Evolutionary conservation across 225 moss, liverwort and hornwort species (phyloP), one percentile per base, ranked within the genome.

Genomic region (Ulota crispa): DNA sequence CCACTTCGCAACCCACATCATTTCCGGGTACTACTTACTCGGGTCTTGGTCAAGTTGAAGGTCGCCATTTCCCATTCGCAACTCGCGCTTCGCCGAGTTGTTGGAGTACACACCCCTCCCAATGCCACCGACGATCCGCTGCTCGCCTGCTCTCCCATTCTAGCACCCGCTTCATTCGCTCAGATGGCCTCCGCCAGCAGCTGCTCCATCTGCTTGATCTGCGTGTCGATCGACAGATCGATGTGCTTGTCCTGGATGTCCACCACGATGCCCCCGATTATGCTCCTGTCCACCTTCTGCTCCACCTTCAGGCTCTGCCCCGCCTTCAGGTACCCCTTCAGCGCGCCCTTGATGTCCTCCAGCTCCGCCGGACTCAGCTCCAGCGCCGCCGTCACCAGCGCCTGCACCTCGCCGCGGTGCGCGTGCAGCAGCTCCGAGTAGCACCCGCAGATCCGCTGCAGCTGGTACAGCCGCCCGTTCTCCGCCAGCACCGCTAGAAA

Each of bases 161-260:
- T 32, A n/a, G 32, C 42, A 70, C 70, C 70, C 59, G 21, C 23
- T 68, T 41, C n/a, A n/a, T n/a, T n/a, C n/a, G 31, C 78, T 80
- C 71, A 91, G 53, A 91, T 24, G 18, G 26, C 73, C 86, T 94
- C 95, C 69, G 93, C 95, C 78, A 97, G 84, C 64, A 95, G 14
- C 83, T 94, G 95, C 77, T 99, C 96, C 95, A 99, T 93, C 76
- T 99, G 93, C 86, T 93, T 96, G 92, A 99, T 99, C 89, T 86
- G 90, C 28, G 95, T 94, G 24, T 93, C 91, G 59, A 99, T 94
- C 24, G 93, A 99, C 39, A 99, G 93, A 77, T 99, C 98, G n/a
- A 99, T 99, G 81, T 96, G 96, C 82, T 91, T 96, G 90, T 99
- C 98, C 63, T 92, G 84, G 64, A 96, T 94, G 60, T 99, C 98